phyloP scores from a whole-genome alignment of 1,284 basidiomycete genomes.

The Athelia sp. region DNA sequence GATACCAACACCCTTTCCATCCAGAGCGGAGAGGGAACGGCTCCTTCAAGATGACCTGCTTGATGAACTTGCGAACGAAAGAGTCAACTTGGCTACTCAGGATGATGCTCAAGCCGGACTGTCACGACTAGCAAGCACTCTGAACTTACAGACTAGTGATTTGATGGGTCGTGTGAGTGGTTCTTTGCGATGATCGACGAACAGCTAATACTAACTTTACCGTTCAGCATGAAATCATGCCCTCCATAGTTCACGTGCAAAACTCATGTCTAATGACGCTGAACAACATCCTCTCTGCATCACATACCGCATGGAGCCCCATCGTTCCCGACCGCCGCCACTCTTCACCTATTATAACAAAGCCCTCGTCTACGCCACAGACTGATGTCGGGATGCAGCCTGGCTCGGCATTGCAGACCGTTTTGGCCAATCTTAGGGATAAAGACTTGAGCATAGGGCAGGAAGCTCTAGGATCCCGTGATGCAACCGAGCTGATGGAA shows the following conservation, averaged over 20 bases:
- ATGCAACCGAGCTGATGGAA: conserved; percentile 50
- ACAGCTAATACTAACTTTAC: conserved; percentile 2
- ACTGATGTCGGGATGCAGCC: conserved; percentile 21
- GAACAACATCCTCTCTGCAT: conserved; percentile 60
- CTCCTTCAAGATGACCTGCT: conserved; percentile 17
- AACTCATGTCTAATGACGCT: conserved; percentile 69
- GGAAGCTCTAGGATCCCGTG: conserved; percentile 31
- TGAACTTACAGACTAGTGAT: background rate
- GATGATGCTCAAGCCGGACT: background rate
- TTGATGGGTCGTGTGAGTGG: conserved; percentile 1
- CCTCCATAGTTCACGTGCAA: conserved; percentile 66
- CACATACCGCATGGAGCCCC: conserved; percentile 42
- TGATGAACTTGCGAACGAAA: conserved; percentile 20
- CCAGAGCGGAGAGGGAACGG: conserved; percentile 13
- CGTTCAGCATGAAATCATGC: conserved; percentile 53
- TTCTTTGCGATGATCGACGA: background rate
- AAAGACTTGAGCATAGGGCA: conserved; percentile 41
- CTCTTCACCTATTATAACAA: conserved; percentile 48
- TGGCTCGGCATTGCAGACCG: conserved; percentile 54
- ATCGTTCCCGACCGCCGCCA: conserved; percentile 62
- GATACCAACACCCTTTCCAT: conserved; percentile 32
- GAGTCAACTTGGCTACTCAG: conserved; percentile 16
- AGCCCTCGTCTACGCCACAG: conserved; percentile 26
- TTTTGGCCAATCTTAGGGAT: conserved; percentile 58
- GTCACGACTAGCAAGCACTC: background rate